phyloP scores from a whole-genome alignment of 2,329 filamentous ascomycete species.

The Pestalotiopsis sp. region DNA sequence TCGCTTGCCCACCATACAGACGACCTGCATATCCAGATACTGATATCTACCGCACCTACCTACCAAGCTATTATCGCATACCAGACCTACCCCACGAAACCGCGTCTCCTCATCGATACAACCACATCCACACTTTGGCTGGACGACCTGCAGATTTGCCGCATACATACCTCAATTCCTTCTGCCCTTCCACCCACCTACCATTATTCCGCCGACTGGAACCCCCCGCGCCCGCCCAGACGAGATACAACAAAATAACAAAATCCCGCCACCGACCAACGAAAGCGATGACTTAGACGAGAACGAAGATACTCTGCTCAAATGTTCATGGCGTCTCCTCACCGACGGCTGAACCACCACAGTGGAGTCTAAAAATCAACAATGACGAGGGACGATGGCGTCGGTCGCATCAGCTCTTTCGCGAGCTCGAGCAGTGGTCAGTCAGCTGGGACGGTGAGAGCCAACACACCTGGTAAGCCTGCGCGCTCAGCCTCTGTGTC shows the following conservation, averaged over 20 bases:
- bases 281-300: slow-evolving; percentile 15
- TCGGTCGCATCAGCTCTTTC: slow-evolving; percentile 66
- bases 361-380: slow-evolving; percentile 35
- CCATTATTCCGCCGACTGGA: not conserved
- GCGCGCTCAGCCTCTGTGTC: slow-evolving; percentile 34
- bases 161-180: not conserved
- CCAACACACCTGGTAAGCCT: slow-evolving; percentile 37
- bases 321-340: slow-evolving; percentile 17
- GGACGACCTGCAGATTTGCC: not conserved
- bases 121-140: not conserved
- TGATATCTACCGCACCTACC: slow-evolving; percentile 6
- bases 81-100: slow-evolving; percentile 2
- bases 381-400: slow-evolving; percentile 70
- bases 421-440: slow-evolving; percentile 69
- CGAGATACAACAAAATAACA: not conserved
- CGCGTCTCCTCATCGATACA: not conserved
- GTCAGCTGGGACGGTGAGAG: slow-evolving; percentile 67
- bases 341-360: not conserved
- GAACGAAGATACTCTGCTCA: slow-evolving; percentile 9
- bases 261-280: slow-evolving; percentile 1
- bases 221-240: not conserved
- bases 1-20: not conserved
- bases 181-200: not conserved
- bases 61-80: not conserved
- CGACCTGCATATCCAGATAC: not conserved